Base-by-base conservation (phyloP, 441 rosid genomes). In the Adansonia grandidieri region DNA sequence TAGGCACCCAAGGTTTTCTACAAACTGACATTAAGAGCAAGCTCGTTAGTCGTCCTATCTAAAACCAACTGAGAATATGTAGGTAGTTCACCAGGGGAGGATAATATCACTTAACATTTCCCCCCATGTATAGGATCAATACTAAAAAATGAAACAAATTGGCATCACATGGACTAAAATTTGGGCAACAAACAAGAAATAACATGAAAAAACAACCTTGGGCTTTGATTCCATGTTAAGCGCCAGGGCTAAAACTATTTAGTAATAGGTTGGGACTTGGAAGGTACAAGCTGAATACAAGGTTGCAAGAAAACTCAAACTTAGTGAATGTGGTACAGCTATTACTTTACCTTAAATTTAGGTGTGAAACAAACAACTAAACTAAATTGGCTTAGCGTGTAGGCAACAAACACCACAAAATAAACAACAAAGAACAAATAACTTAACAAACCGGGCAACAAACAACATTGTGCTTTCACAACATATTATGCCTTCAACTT, bases 111-210 rank as follows among this genome's bases (percentile, higher is more conserved):
- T 64, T 32, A 64, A 14, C 1, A 37, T 20, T 32, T 40, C 47
- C 6, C 48, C 20, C 32, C 32, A 14, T 70, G 6, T 6, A 22
- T 22, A 3, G 20, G 44, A 48, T 13, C 20, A 24, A 24, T 24
- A 3, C 54, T 67, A 63, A 67, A 8, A 19, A 19, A 5, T 67
- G 51, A 50, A 48, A 48, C 5, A 13, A 3, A 70, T 50, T 8
- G 74, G 9, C 73, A 50, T 22, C 42, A n/a, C 14, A 40, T 69
- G 58, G 53, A 65, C 48, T 15, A 64, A 14, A 63, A 63, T 63
- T 32, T 68, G 73, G 40, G 17, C 5, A 13, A 69, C 42, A 48
- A 70, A 70, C 5, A 4, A 69, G 42, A 69, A 48, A 69, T 6
- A 48, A 47, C 40, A 47, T 37, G 11, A 69, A 14, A 22, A 47